phyloP scores from a whole-genome alignment of 169 alveolate genomes.

The Cyclospora cayetanensis region DNA sequence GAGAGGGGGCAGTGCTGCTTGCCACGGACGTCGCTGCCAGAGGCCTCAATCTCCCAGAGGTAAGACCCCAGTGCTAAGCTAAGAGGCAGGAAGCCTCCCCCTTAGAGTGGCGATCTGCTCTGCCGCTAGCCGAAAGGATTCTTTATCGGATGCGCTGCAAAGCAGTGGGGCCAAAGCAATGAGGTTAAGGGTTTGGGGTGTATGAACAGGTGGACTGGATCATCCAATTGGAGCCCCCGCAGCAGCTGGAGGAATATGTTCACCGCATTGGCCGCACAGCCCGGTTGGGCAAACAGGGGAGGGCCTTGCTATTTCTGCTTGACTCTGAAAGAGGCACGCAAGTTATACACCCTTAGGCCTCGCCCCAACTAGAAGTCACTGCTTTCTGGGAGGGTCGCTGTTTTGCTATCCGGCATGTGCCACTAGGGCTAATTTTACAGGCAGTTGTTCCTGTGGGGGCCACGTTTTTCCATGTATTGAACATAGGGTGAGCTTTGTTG shows the following conservation, averaged over 20 bases:
- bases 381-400: too few relatives aligned
- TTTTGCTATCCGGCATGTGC: too few relatives aligned
- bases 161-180: too few relatives aligned
- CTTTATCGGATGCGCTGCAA: too few relatives aligned
- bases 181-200: slow-evolving; percentile 19
- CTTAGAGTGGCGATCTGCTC: too few relatives aligned
- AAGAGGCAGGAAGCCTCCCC: too few relatives aligned
- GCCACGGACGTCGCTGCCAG: slow-evolving; percentile 69
- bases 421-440: too few relatives aligned
- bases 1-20: slow-evolving; percentile 33
- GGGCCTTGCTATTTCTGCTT: slow-evolving; percentile 77
- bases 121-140: too few relatives aligned
- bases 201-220: slow-evolving; percentile 48
- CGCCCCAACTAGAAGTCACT: too few relatives aligned
- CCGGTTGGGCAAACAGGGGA: slow-evolving; percentile 94
- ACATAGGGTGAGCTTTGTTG: too few relatives aligned
- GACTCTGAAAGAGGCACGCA: slow-evolving; percentile 27
- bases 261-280: slow-evolving; percentile 99
- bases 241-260: slow-evolving; percentile 88
- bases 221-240: slow-evolving; percentile 67
- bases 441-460: too few relatives aligned
- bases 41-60: slow-evolving; percentile 55
- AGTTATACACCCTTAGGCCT: slow-evolving; percentile 21
- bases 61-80: slow-evolving; percentile 13
- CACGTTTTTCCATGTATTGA: too few relatives aligned